Conservation (phyloP, 208 protist genomes). For the Leishmania major region DNA sequence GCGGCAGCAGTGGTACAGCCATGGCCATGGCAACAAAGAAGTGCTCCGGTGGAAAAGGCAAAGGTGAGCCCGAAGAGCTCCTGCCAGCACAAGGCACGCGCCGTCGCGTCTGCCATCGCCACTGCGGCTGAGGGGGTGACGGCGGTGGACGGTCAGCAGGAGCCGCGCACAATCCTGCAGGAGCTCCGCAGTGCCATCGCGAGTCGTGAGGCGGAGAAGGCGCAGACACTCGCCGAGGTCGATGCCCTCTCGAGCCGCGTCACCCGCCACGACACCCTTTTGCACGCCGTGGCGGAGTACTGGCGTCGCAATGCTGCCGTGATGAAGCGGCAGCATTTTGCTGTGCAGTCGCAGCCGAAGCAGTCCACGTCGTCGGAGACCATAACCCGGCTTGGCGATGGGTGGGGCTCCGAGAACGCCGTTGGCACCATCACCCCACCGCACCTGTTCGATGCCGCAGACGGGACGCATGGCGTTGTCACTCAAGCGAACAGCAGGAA, state of each 20-base stretch:
- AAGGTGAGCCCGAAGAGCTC: background rate
- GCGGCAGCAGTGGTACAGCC: background rate
- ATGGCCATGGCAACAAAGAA: background rate
- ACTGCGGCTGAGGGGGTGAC: background rate
- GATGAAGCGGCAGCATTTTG: slow-evolving; percentile 33
- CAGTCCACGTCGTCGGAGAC: background rate
- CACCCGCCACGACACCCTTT: slow-evolving; percentile 26
- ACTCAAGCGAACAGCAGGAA: background rate
- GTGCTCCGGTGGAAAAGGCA: background rate
- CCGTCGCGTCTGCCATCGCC: background rate
- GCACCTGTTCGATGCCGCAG: background rate
- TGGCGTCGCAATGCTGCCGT: slow-evolving; percentile 58
- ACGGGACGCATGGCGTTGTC: too few species aligned
- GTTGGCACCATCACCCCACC: background rate
- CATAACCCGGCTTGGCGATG: background rate
- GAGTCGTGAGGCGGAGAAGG: slow-evolving; percentile 13
- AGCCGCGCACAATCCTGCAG: slow-evolving; percentile 37
- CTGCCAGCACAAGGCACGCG: background rate
- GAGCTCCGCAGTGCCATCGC: slow-evolving; percentile 33
- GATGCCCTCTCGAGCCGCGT: slow-evolving; percentile 13
- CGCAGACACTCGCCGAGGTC: slow-evolving; percentile 21
- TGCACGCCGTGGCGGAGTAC: slow-evolving; percentile 50
- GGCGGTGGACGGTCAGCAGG: background rate
- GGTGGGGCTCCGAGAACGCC: background rate
- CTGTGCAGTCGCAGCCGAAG: slow-evolving; percentile 28